Evolutionary conservation across 2,329 filamentous ascomycete genomes (phyloP), one percentile per base, ranked within the genome.

Genomic region (Cladophialophora chaetospira): DNA sequence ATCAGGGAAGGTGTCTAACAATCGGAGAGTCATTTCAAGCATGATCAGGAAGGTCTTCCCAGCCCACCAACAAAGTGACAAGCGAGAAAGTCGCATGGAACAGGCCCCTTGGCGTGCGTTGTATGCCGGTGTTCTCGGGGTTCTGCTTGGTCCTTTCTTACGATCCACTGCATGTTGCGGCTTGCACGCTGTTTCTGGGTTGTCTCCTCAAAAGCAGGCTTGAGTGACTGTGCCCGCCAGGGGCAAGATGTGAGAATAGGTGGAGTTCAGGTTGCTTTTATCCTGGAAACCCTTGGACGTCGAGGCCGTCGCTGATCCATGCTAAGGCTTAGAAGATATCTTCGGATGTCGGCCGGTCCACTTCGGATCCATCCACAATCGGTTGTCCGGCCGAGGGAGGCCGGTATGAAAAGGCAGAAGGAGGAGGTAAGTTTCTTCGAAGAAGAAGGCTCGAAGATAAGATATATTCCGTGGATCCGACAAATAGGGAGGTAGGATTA

Each of bases 91-190:
- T 13, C 17, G 15, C 36, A 40, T n/a, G n/a, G n/a, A n/a, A n/a
- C n/a, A n/a, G n/a, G n/a, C n/a, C n/a, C n/a, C n/a, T n/a, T n/a
- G n/a, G n/a, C n/a, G n/a, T n/a, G n/a, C n/a, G n/a, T n/a, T n/a
- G n/a, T n/a, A n/a, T 40, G 36, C 50, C n/a, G 46, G 31, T n/a
- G 15, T 36, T 25, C 17, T 33, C 26, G 43, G 49, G 6, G 10
- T 42, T 33, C 49, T 58, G 55, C 44, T 50, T 54, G 55, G 55
- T 58, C 55, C 55, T 58, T 58, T 58, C 36, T 46, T 50, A 46
- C 44, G 47, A 47, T 54, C 51, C 51, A 53, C n/a, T n/a, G n/a
- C n/a, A 40, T 43, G 51, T 47, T 54, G 42, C 31, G 29, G 26
- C 26, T 35, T 36, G 51, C 43, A 25, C 21, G 29, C 13, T 29